Percentiles rank a stretch among this genome's conserved stretches.
These are phyloP conservation scores for Monilinia polystroma DNA, from an alignment of 2,329 filamentous ascomycete genomes.

Conservation along the genomic window DNA sequence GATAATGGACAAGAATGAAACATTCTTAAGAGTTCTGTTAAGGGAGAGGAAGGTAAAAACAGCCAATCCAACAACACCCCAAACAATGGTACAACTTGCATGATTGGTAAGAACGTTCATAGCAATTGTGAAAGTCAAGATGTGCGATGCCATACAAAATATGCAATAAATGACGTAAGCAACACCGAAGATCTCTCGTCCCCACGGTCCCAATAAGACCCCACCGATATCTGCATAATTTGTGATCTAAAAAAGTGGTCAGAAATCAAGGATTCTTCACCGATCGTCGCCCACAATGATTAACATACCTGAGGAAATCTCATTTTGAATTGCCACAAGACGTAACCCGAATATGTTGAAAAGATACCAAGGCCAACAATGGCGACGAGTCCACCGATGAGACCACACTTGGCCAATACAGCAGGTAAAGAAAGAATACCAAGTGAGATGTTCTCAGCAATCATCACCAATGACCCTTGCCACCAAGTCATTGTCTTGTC, in stretches of 20 bases:
- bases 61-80: constrained; percentile 50
- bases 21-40: constrained; percentile 55
- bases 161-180: constrained; percentile 55
- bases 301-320: constrained; percentile 49
- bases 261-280: not conserved
- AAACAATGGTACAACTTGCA: constrained; percentile 55
- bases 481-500: constrained; percentile 26
- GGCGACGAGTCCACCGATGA: constrained; percentile 45
- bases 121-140: constrained; percentile 58
- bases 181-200: constrained; percentile 50
- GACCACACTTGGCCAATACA: constrained; percentile 23
- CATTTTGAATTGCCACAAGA: constrained; percentile 59
- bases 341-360: constrained; percentile 59
- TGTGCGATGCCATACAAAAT: constrained; percentile 60
- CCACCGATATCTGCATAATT: constrained; percentile 59
- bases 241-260: not conserved
- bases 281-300: not conserved
- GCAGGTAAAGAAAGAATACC: constrained; percentile 26
- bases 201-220: constrained; percentile 47
- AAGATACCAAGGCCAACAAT: constrained; percentile 53
- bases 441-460: constrained; percentile 26
- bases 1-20: constrained; percentile 53
- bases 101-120: constrained; percentile 57
- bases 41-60: constrained; percentile 53
- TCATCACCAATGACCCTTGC: constrained; percentile 22